Evolutionary conservation across 208 protist genomes (phyloP).

Genomic region (Entamoeba invadens): DNA sequence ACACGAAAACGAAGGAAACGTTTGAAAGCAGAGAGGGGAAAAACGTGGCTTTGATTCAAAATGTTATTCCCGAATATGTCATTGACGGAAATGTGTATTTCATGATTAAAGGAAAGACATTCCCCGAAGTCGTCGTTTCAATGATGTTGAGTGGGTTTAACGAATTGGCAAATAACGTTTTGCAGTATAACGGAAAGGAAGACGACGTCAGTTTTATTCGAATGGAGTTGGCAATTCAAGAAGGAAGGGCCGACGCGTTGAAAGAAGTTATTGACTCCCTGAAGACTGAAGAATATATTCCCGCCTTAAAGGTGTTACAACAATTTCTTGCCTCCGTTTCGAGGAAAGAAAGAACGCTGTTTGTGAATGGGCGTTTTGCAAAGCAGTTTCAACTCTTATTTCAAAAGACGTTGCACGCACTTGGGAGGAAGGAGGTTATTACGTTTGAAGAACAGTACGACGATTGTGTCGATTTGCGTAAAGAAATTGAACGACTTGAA

Average conservation of each 20-base stretch:
- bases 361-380: not conserved
- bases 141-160: not conserved
- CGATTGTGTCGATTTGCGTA: not conserved
- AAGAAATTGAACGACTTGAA: not conserved
- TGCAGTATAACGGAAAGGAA: not conserved
- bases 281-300: not conserved
- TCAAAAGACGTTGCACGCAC: not conserved
- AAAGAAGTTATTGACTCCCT: not conserved
- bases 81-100: not conserved
- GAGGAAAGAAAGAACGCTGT: not conserved
- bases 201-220: not conserved
- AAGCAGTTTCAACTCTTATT: not conserved
- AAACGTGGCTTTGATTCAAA: not conserved
- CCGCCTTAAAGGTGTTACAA: not conserved
- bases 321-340: not conserved
- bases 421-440: not conserved
- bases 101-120: not conserved
- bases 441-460: not conserved
- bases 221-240: not conserved
- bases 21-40: not conserved
- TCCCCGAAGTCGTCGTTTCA: not conserved
- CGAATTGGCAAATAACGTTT: no score
- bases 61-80: not conserved
- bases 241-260: not conserved
- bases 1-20: not conserved